Evolutionary conservation across 441 rosid species (phyloP), one percentile per base, ranked within the genome.

Genomic region (Croton setiger): DNA sequence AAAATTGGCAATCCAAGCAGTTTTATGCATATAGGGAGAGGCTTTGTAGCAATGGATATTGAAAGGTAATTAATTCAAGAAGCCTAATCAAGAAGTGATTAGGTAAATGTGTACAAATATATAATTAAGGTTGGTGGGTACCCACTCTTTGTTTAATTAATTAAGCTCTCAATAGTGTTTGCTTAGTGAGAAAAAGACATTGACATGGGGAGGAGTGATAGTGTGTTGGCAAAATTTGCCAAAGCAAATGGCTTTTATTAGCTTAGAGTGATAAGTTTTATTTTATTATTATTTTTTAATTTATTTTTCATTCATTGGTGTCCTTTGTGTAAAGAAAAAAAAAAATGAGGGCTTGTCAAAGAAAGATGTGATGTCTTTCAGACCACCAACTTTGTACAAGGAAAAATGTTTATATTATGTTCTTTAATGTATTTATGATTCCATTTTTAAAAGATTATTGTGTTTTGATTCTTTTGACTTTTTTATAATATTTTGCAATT

Each of bases 21-120:
- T 48, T 76, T 80, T 63, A 71, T 84, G 58, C 82, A 75, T n/a
- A 72, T 76, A 60, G 84, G 81, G 48, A 81, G 63, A 60, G 49
- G 59, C 33, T 70, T 70, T 57, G 75, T 54, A 2, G 66, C 78
- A 14, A 18, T 78, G 43, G 78, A 81, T 62, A 78, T 77, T 10
- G 84, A 78, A 45, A 83, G 80, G 81, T 85, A 69, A 72, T 45
- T n/a, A 35, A 21, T 1, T 8, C 15, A 45, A 47, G 4, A 35
- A 35, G 52, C 35, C 20, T 58, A 41, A 14, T 15, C 27, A 18
- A 11, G 3, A 44, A 21, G 35, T 58, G 7, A 55, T 41, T 73
- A 45, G 66, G 61, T 60, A n/a, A n/a, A 11, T 64, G 48, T 73
- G 69, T 69, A 75, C 64, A n/a, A 73, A 55, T 4, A 21, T 43